Evolutionary conservation across 176 grass and related monocot genomes (phyloP).

Genomic region (Cenchrus americanus): DNA sequence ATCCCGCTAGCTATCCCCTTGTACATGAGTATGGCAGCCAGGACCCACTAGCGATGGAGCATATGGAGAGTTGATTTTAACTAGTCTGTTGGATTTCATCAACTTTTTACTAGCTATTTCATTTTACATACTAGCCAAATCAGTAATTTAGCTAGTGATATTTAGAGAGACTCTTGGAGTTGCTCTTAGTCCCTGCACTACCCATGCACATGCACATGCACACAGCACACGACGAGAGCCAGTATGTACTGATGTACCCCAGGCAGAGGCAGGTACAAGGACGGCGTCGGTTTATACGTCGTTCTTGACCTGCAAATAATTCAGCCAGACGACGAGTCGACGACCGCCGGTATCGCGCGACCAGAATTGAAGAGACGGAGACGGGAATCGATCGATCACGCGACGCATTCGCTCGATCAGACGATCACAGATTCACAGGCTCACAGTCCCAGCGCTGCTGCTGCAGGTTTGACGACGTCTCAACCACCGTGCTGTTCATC

Average conservation of each 20-base stretch:
- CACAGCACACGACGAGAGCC: neutral
- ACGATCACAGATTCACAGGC: neutral
- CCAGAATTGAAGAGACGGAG: neutral
- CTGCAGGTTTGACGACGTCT: neutral
- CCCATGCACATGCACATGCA: neutral
- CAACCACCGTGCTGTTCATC: neutral
- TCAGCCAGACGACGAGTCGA: neutral
- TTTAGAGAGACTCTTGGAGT: too few relatives aligned
- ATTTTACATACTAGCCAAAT: too few relatives aligned
- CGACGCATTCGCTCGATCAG: too few relatives aligned
- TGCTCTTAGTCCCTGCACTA: too few relatives aligned
- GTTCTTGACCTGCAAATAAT: constrained; percentile 14
- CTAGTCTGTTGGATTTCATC: too few relatives aligned
- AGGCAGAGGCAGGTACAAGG: neutral
- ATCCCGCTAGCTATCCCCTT: too few relatives aligned
- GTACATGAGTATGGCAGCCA: too few relatives aligned
- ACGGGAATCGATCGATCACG: too few relatives aligned
- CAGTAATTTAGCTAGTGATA: too few relatives aligned
- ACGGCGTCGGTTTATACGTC: constrained; percentile 35
- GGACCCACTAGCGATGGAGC: too few relatives aligned
- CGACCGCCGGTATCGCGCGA: neutral
- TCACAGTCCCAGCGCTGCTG: neutral
- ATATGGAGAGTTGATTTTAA: too few relatives aligned
- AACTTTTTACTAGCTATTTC: too few relatives aligned
- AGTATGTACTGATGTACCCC: neutral